Evolutionary conservation across 768 basidiomycete genomes (phyloP).

Genomic region (Boletellus ananas): DNA sequence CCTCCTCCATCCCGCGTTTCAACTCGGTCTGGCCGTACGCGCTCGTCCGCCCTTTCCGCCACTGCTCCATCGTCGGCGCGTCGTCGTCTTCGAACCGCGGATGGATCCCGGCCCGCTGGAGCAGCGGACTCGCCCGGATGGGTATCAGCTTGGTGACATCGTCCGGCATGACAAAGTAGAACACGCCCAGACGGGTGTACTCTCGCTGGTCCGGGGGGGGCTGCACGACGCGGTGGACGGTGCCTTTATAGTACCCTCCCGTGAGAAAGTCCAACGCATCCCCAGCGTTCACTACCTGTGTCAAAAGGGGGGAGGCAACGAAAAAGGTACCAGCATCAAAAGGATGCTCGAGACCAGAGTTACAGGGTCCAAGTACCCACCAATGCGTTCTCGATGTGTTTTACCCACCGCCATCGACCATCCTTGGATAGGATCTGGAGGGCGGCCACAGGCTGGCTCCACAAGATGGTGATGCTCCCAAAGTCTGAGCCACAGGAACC

Average conservation of each 20-base stretch:
- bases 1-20: conserved; percentile 37
- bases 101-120: conserved; percentile 42
- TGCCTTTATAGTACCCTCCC: conserved; percentile 56
- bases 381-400: conserved; percentile 54
- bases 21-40: conserved; percentile 50
- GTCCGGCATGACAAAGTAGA: conserved; percentile 55
- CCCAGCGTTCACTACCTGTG: conserved; percentile 56
- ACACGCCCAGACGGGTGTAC: conserved; percentile 50
- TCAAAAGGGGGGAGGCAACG: no score
- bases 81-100: conserved; percentile 35
- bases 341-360: background rate
- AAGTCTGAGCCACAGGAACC: conserved; percentile 35
- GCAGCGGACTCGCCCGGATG: conserved; percentile 43
- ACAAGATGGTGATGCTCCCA: conserved; percentile 54
- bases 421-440: conserved; percentile 54
- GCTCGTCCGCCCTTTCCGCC: conserved; percentile 48
- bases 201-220: conserved; percentile 53
- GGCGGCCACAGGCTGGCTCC: conserved; percentile 57
- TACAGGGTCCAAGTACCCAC: conserved; percentile 26
- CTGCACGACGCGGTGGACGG: conserved; percentile 59
- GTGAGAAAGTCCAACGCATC: conserved; percentile 59
- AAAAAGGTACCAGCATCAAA: background rate
- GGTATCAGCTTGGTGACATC: conserved; percentile 48
- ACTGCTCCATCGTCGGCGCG: conserved; percentile 50
- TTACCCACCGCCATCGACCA: conserved; percentile 55